These are phyloP conservation scores for Metarhizium anisopliae DNA, from an alignment of 2,329 filamentous ascomycete species.

Conservation along the genomic window DNA sequence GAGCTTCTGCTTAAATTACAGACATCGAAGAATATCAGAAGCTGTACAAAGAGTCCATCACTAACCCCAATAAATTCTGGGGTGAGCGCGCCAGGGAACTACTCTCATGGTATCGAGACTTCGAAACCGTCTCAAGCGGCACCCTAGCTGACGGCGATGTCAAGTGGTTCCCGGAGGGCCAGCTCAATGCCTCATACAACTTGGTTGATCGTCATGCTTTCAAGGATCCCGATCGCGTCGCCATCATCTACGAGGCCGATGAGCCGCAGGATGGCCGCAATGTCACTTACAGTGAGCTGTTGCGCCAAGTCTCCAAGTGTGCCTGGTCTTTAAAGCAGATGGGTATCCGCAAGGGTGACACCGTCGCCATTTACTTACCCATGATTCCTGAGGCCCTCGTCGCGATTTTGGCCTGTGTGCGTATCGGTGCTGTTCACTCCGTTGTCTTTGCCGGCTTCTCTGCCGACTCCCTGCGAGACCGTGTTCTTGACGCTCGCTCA, in stretches of 20 bases:
- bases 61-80: constrained; percentile 86
- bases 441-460: constrained; percentile 98
- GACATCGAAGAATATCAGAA: constrained; percentile 58
- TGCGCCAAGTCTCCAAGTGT: constrained; percentile 81
- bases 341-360: constrained; percentile 95
- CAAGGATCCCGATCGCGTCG: constrained; percentile 83
- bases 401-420: constrained; percentile 80
- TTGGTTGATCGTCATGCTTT: constrained; percentile 95
- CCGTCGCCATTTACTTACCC: constrained; percentile 91
- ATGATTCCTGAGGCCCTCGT: constrained; percentile 97
- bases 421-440: constrained; percentile 93
- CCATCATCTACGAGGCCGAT: constrained; percentile 98
- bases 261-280: constrained; percentile 79
- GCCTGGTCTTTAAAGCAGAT: constrained; percentile 88
- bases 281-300: constrained; percentile 87
- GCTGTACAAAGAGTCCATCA: constrained; percentile 77
- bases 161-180: constrained; percentile 91
- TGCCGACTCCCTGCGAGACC: constrained; percentile 88
- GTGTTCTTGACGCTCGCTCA: constrained; percentile 81
- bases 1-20: constrained; percentile 17
- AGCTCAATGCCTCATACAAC: constrained; percentile 94
- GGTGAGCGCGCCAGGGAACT: constrained; percentile 76
- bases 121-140: constrained; percentile 78
- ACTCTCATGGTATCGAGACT: constrained; percentile 83
- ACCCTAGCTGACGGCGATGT: constrained; percentile 71